Evolutionary conservation across 2,329 filamentous ascomycete genomes (phyloP), one percentile per base, ranked within the genome.

Genomic region (Aspergillaceae sp.): DNA sequence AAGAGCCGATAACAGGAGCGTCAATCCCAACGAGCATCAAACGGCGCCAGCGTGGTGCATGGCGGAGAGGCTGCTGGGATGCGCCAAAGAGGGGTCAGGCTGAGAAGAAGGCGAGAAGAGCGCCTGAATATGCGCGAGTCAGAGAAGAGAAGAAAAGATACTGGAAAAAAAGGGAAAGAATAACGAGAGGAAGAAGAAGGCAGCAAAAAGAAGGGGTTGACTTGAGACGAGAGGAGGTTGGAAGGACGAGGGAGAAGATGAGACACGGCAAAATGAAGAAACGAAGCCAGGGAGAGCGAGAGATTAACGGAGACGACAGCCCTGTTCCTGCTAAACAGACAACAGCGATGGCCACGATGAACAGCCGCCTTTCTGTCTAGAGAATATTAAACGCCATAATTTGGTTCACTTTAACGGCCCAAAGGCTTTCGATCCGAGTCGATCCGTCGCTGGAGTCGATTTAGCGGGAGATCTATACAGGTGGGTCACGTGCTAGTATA

Each of bases 21-120:
- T 40, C 40, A 41, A 42, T 34, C 46, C 26, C 40, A 32, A 40
- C 40, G 45, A 43, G 29, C 41, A 41, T 52, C 48, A 55, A 43
- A 46, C 44, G 46, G 47, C 51, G 51, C 56, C 57, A 60, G 49
- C 57, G 51, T 52, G 49, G 49, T 56, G 50, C 54, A 57, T 56
- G 52, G 53, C 52, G 56, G 55, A 53, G 49, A 49, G 44, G 45
- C 48, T 48, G 53, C 43, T 57, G 53, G 19, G 19, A 19, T 19
- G 19, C 19, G 19, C 19, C 19, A 45, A 40, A 28, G 37, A 44
- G 36, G 35, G 35, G 35, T 10, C 9, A 28, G 41, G 26, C 40
- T 19, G 47, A 38, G 43, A 44, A 43, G 44, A 19, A 32, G 35
- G 19, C 19, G 19, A 19, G 19, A 19, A 19, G 19, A 19, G 19